Percentiles rank a stretch among this genome's conserved stretches.
phyloP scores from a whole-genome alignment of 2,329 filamentous ascomycete species.

The Phaeoacremonium minimum region DNA sequence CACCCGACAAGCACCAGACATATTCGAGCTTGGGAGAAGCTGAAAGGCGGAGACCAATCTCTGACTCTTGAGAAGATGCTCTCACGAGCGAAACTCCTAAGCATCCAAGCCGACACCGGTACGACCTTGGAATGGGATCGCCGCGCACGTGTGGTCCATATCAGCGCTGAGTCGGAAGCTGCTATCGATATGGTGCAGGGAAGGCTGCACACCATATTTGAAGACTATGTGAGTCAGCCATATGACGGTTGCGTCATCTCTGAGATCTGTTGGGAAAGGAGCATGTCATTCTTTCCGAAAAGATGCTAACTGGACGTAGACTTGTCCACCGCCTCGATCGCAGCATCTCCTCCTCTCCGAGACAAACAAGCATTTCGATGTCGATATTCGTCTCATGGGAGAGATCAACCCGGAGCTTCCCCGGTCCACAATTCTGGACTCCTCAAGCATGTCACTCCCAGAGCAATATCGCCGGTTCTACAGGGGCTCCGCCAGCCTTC shows the following conservation, averaged over 20 bases:
- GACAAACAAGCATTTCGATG: conserved; percentile 9
- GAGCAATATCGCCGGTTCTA: conserved; percentile 14
- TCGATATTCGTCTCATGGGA: conserved; percentile 20
- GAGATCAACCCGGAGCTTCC: conserved; percentile 20
- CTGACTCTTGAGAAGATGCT: no score
- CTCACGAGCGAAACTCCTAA: no score
- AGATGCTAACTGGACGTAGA: no score
- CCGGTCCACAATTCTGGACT: conserved; percentile 21
- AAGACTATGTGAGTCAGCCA: conserved; percentile 2
- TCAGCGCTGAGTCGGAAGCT: conserved; percentile 7
- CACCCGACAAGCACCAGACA: no score
- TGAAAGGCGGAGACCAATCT: no score
- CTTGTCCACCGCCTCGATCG: not conserved
- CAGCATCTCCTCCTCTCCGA: conserved; percentile 20
- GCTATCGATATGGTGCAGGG: conserved; percentile 11
- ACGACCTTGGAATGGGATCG: no score
- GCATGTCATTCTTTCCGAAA: no score
- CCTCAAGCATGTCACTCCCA: conserved; percentile 5
- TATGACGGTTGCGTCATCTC: no score
- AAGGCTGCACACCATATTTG: conserved; percentile 13
- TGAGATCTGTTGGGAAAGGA: no score
- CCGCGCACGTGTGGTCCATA: conserved; percentile 4
- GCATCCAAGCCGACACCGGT: no score
- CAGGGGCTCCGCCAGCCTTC: conserved; percentile 15
- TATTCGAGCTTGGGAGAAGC: no score